phyloP scores from a whole-genome alignment of 2,329 filamentous ascomycete genomes.

The Cryphonectria carpinicola region DNA sequence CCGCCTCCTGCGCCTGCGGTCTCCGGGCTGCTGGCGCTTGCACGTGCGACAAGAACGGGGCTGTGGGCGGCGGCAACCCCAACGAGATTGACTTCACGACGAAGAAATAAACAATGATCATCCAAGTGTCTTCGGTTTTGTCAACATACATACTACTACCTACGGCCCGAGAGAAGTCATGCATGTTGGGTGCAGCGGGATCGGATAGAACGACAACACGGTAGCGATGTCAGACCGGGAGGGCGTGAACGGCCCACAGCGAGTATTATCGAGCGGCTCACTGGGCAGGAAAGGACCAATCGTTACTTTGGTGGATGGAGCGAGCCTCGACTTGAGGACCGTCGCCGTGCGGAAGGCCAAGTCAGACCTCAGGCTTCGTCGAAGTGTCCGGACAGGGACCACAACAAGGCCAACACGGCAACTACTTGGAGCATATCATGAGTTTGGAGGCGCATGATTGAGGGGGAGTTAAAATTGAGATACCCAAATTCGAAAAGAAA shows the following conservation, averaged over 20 bases:
- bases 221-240: background rate
- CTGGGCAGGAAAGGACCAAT: background rate
- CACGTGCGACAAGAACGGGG: slow-evolving; percentile 76
- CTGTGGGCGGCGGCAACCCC: slow-evolving; percentile 64
- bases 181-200: background rate
- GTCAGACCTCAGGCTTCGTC: background rate
- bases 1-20: slow-evolving; percentile 76
- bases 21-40: slow-evolving; percentile 74
- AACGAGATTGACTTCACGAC: slow-evolving; percentile 90
- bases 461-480: background rate
- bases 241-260: background rate
- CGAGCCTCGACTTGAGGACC: background rate
- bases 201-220: background rate
- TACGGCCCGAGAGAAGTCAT: background rate
- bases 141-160: background rate
- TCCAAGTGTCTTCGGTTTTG: background rate
- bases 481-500: background rate
- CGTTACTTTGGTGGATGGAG: background rate
- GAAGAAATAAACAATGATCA: slow-evolving; percentile 49
- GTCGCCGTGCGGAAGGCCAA: background rate
- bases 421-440: background rate
- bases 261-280: background rate
- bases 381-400: background rate
- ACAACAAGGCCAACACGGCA: background rate
- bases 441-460: background rate